A percentile compares a stretch with the other conserved stretches of the same genome.
phyloP scores from a whole-genome alignment of 1,284 basidiomycete species.

The Ustilago shanxiensis region DNA sequence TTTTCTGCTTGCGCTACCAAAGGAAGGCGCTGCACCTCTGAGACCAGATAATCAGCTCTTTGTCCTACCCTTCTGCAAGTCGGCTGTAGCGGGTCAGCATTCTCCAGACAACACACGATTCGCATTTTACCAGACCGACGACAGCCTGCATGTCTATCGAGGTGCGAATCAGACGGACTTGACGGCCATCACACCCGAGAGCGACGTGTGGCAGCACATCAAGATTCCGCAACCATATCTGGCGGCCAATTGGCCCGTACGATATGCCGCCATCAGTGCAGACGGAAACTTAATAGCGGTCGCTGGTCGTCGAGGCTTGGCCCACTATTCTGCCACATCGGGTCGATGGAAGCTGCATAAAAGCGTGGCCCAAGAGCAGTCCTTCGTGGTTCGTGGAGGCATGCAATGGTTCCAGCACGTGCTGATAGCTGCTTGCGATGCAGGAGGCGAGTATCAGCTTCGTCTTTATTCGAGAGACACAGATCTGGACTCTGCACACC shows the following conservation, averaged over 20 bases:
- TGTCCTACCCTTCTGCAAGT: conserved; percentile 85
- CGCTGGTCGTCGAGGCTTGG: conserved; percentile 88
- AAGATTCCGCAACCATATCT: conserved; percentile 91
- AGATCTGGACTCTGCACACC: conserved; percentile 86
- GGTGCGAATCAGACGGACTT: conserved; percentile 97
- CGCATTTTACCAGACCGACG: conserved; percentile 94
- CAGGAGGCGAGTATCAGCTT: conserved; percentile 72
- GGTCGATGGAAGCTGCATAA: conserved; percentile 95
- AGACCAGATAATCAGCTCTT: conserved; percentile 51
- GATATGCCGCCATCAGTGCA: conserved; percentile 88
- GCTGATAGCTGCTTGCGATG: conserved; percentile 82
- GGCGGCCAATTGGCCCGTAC: conserved; percentile 92
- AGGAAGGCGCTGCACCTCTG: conserved; percentile 19
- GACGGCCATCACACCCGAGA: conserved; percentile 98
- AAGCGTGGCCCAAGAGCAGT: conserved; percentile 86
- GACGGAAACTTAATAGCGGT: conserved; percentile 94
- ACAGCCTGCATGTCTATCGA: conserved; percentile 92
- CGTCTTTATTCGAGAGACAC: conserved; percentile 95
- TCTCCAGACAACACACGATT: conserved; percentile 94
- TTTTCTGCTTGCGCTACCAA: conserved; percentile 42
- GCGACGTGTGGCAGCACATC: conserved; percentile 77
- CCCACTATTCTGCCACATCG: conserved; percentile 92
- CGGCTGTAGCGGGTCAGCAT: conserved; percentile 89
- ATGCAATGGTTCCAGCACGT: conserved; percentile 98
- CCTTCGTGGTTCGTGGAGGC: conserved; percentile 89